phyloP scores from a whole-genome alignment of 257 asterid genomes.

The Ligustrum vulgare region DNA sequence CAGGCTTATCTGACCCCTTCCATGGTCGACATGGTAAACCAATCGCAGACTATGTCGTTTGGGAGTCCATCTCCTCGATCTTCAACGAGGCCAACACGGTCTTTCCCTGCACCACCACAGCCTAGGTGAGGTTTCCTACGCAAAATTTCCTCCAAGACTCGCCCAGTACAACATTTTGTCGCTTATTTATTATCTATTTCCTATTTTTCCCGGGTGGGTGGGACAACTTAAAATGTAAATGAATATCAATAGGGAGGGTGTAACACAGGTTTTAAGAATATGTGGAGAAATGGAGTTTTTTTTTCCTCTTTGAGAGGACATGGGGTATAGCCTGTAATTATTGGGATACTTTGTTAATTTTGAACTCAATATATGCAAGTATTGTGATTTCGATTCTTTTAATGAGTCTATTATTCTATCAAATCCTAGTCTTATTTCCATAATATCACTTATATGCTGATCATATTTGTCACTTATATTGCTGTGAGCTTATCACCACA shows the following conservation, averaged over 20 bases:
- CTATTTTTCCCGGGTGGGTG: conserved; percentile 26
- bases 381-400: not conserved
- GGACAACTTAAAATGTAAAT: conserved; percentile 45
- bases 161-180: not conserved
- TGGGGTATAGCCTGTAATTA: conserved; percentile 4
- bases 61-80: conserved; percentile 46
- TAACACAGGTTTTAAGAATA: conserved; percentile 20
- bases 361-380: not conserved
- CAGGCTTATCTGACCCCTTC: conserved; percentile 87
- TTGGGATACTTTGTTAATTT: not conserved
- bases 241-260: conserved; percentile 26
- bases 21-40: conserved; percentile 85
- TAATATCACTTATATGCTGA: too few species aligned
- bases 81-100: conserved; percentile 35
- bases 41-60: conserved; percentile 69
- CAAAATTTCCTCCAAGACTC: conserved; percentile 2
- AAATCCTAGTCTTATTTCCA: not conserved
- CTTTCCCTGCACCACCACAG: conserved; percentile 43
- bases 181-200: conserved; percentile 21
- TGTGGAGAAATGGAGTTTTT: not conserved
- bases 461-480: too few species aligned
- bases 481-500: too few species aligned
- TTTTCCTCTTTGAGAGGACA: not conserved
- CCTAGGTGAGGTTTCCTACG: conserved; percentile 44
- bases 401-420: not conserved